Percentiles rank a stretch among this genome's conserved stretches.
Evolutionary conservation across 176 grass and related monocot species (phyloP).

Genomic region (Paspalum notatum): DNA sequence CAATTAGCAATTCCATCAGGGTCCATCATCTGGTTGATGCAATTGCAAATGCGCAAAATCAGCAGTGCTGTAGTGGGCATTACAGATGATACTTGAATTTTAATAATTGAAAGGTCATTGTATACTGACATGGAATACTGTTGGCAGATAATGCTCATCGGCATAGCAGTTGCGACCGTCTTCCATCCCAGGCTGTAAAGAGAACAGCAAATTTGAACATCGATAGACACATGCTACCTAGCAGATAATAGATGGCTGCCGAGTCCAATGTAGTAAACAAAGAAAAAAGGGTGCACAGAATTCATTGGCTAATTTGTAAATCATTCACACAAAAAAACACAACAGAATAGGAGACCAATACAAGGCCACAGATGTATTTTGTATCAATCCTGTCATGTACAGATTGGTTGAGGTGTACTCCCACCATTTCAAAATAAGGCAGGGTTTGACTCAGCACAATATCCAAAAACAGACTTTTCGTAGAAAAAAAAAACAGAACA

Average conservation of each 20-base stretch:
- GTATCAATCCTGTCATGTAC: not conserved
- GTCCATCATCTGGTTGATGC: constrained; percentile 73
- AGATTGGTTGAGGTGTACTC: not conserved
- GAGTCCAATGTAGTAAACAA: constrained; percentile 16
- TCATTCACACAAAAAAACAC: not conserved
- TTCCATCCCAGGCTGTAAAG: constrained; percentile 81
- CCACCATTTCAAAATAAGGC: not conserved
- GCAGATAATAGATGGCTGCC: not conserved
- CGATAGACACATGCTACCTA: not conserved
- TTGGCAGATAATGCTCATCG: constrained; percentile 97
- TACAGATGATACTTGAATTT: constrained; percentile 22
- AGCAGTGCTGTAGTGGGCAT: not conserved
- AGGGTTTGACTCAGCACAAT: not conserved
- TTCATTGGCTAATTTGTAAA: not conserved
- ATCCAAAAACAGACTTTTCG: not conserved
- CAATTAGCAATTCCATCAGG: constrained; percentile 88
- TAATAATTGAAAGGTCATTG: not conserved
- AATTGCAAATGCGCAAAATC: constrained; percentile 26
- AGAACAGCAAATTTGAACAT: constrained; percentile 5
- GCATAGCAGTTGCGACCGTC: constrained; percentile 93
- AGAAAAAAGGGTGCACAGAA: not conserved
- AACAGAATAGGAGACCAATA: not conserved
- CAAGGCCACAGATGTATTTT: constrained; percentile 1
- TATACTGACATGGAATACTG: constrained; percentile 77
- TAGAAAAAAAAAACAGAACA: too few species aligned